phyloP scores from a whole-genome alignment of 2,329 filamentous ascomycete species.

The Hypoxylon sp. region DNA sequence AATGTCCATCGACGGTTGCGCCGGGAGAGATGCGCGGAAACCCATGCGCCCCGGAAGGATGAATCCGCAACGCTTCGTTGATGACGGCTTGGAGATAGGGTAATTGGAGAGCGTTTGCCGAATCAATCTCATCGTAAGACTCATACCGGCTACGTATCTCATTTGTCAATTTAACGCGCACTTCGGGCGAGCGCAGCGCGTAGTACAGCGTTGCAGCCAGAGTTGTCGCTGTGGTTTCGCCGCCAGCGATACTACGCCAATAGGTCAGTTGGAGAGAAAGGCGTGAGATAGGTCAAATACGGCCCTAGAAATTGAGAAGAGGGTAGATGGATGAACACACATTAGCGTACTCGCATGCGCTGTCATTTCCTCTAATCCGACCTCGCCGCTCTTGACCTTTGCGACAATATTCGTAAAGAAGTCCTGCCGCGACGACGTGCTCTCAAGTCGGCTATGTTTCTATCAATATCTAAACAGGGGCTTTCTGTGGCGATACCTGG shows the following conservation, averaged over 20 bases:
- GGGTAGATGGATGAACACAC: background rate
- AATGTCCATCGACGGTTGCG: constrained; percentile 23
- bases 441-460: constrained; percentile 27
- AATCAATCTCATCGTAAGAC: constrained; percentile 46
- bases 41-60: constrained; percentile 43
- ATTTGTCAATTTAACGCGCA: background rate
- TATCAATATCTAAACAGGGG: constrained; percentile 2
- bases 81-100: constrained; percentile 41
- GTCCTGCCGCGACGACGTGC: constrained; percentile 26
- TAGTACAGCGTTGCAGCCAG: constrained; percentile 27
- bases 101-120: constrained; percentile 35
- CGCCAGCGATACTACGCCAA: constrained; percentile 30
- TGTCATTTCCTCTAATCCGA: constrained; percentile 36
- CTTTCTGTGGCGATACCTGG: background rate
- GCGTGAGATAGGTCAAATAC: background rate
- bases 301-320: background rate
- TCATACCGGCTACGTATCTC: constrained; percentile 44
- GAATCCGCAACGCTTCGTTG: constrained; percentile 38
- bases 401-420: constrained; percentile 37
- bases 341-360: constrained; percentile 39
- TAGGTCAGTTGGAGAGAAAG: background rate
- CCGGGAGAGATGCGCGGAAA: constrained; percentile 46
- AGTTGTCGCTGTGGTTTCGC: constrained; percentile 35
- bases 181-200: constrained; percentile 8
- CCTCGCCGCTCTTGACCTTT: constrained; percentile 36